Percentiles rank a stretch among this genome's conserved stretches.
These are phyloP conservation scores for Suhomyces canberraensis DNA, from an alignment of 805 yeast species.

Conservation along the genomic window DNA sequence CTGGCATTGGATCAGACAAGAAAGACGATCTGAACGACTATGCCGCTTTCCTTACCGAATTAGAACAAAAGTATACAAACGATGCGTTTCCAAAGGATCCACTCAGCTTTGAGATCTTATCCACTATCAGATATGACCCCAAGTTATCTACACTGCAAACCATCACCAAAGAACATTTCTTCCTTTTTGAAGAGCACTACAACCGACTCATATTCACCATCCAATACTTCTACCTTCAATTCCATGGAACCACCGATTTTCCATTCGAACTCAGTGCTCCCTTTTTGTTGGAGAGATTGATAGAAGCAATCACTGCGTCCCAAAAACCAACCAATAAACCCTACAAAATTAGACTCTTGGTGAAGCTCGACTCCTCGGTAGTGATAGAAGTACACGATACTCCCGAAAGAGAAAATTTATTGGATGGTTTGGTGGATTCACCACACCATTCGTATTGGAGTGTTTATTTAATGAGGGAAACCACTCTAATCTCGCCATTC, in stretches of 20 bases:
- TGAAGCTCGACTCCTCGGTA: slow-evolving; percentile 25
- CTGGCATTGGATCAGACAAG: no score
- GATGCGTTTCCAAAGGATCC: slow-evolving; percentile 11
- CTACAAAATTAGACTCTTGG: slow-evolving; percentile 32
- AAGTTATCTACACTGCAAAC: slow-evolving; percentile 28
- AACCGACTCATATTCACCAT: slow-evolving; percentile 56
- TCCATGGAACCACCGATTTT: slow-evolving; percentile 25
- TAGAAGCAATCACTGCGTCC: slow-evolving; percentile 24
- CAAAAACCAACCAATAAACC: slow-evolving; percentile 21
- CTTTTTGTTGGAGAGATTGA: slow-evolving; percentile 34
- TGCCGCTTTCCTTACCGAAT: no score
- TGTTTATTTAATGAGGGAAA: slow-evolving; percentile 56
- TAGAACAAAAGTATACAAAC: slow-evolving; percentile 6
- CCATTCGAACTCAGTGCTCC: slow-evolving; percentile 40
- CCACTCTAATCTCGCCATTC: slow-evolving; percentile 61
- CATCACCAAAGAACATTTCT: slow-evolving; percentile 41
- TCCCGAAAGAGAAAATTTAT: slow-evolving; percentile 21
- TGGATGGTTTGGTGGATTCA: slow-evolving; percentile 23
- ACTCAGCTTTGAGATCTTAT: slow-evolving; percentile 52
- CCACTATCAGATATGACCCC: slow-evolving; percentile 79
- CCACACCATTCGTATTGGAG: slow-evolving; percentile 39
- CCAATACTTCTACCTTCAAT: slow-evolving; percentile 41
- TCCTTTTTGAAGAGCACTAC: slow-evolving; percentile 62
- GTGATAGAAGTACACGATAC: slow-evolving; percentile 33
- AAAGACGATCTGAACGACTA: no score